Base-by-base conservation (phyloP, 331 rosid species). In the Malus hybrid region DNA sequence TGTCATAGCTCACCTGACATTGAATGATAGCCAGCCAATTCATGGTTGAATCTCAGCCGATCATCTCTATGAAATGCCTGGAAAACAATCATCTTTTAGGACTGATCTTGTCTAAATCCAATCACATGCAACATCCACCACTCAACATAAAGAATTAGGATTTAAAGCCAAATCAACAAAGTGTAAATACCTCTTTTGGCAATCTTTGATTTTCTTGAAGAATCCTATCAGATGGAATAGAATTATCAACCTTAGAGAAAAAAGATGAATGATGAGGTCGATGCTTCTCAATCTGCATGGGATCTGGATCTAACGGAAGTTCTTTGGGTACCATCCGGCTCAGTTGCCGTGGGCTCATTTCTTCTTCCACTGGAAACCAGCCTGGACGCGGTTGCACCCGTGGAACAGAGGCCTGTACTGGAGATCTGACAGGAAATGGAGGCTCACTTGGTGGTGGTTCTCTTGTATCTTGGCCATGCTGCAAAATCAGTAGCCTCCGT, bases 391-490 rank as follows among this genome's bases (percentile, higher is more conserved):
- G 75, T 70, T 88, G 93, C 39, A 70, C 87, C n/a, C 70, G 86
- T 10, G 95, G 92, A 52, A 80, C 86, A 44, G 97, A 70, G 75
- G 83, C 96, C 81, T 77, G 96, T 24, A 85, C 39, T 27, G 92
- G 89, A 50, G 84, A 89, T 72, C 91, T 88, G 19, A 77, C 76
- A 18, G 96, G 84, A 85, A 90, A 88, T n/a, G 96, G 79, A 70
- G 99, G 91, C 64, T 92, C 99, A 67, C 87, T 73, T 29, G 96
- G 75, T 36, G 81, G 57, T 44, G 78, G 81, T 62, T 95, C 99
- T 79, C 99, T 90, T 33, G 82, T 88, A 87, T 95, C 99, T 87
- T 92, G 97, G 69, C 99, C 99, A 80, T 95, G 99, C 85, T 95
- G 99, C 88, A 95, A 83, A 80, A 95, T 95, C 77, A 95, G 97